Evolutionary conservation across 169 alveolate species (phyloP), one percentile per base, ranked within the genome.

Genomic region (Plasmodium knowlesi): DNA sequence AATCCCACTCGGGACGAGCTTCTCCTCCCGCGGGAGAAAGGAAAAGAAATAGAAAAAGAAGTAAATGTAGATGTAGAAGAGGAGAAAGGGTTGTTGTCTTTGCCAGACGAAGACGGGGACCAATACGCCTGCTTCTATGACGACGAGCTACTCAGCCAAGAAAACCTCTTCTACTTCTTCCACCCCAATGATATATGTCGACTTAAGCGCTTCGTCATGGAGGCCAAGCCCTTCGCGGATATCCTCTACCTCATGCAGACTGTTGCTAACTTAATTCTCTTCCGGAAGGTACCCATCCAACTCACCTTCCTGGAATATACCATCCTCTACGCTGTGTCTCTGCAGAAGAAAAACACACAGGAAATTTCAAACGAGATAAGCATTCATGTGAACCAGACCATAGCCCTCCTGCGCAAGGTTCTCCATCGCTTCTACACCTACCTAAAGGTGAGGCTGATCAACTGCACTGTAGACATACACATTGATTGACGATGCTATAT

Each of bases 111-210:
- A 50, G 82, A 95, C 84, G 37, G 54, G 37, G 72, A 70, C 39
- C 46, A 84, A 37, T 34, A 28, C 37, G 70, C 46, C 22, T 89
- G 61, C 22, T 89, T 79, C 50, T 78, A 89, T 41, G 54, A 89
- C 34, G 82, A 57, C 50, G 39, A 80, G 5, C 25, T 19, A 3
- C 8, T 81, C 25, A 82, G 74, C 25, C 54, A 82, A 14, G 57
- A 91, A 71, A 81, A 67, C 8, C 53, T 91, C 8, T 91, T 72
- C 2, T 91, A 81, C 30, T 91, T 91, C 76, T 91, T 91, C 53
- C 95, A 91, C 76, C 30, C 84, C 1, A 91, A 91, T 25, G 95
- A 91, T 50, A 43, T 91, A 43, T 91, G 95, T n/a, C n/a, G 95
- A 39, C 46, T 91, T 16, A 91, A 82, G 61, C 73, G 92, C 61